Base-by-base conservation (phyloP, 164 flowering plant genomes). In the Stephania cephalantha region DNA sequence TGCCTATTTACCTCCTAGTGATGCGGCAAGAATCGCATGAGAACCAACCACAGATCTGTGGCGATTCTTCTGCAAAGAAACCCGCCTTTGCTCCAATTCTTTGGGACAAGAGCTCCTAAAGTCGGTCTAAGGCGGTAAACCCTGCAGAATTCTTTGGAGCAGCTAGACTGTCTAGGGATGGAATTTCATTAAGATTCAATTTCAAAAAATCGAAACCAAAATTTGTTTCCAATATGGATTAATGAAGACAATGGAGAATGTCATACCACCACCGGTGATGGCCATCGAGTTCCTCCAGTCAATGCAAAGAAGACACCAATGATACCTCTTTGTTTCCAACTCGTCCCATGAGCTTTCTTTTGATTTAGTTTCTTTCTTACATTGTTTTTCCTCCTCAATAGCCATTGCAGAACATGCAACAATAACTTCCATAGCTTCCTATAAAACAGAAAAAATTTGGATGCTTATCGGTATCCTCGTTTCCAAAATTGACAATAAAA, bases 221-320 rank as follows among this genome's bases (percentile, higher is more conserved):
- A 63, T 68, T 46, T 42, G n/a, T 25, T 63, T 69, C 71, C 46
- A 73, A n/a, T 50, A 42, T 44, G 48, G 50, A 30, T 7, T 42
- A 12, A 42, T 73, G 52, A 74, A 46, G 71, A 69, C 2, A 44
- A 71, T 63, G 46, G 52, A 17, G 52, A 46, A 71, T 63, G 35
- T 10, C 81, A 76, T 90, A 92, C 98, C 99, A 35, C 99, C 99
- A 75, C n/a, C n/a, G n/a, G 99, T 96, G 70, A 94, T 84, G 48
- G 99, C 98, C 97, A 96, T 70, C 83, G 86, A 72, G 99, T 80
- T 83, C 99, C 99, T 74, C 99, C 99, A 73, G 99, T 92, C 82
- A 96, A 67, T 77, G 99, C 99, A 82, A n/a, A n/a, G n/a, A 98
- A 98, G 53, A 96, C 99, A 76, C 99, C 97, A 73, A 96, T 94